Evolutionary conservation across 179 eudicot genomes (phyloP), one percentile per base, ranked within the genome.

Genomic region (Silene coronaria): DNA sequence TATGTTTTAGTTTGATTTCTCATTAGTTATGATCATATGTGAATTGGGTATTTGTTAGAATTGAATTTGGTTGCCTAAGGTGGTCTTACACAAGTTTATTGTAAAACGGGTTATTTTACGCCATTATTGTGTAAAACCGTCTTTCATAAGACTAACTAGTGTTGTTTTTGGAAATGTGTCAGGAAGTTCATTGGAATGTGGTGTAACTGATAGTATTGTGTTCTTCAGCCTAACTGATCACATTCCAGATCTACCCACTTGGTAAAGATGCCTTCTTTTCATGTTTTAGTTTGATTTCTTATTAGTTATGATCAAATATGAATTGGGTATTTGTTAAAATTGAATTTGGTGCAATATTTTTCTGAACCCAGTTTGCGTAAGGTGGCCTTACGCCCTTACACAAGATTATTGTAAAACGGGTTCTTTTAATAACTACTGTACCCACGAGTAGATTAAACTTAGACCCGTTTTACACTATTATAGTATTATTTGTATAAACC

Each of bases 111-210:
- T 34, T 34, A 7, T 34, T 34, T 34, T 5, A 34, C n/a, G n/a
- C n/a, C n/a, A n/a, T n/a, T n/a, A n/a, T n/a, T n/a, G n/a, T n/a
- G 7, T 34, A 6, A 34, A 5, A 34, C 9, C 2, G 45, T 36
- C 45, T 36, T 36, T 6, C 1, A 36, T 2, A 36, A 36, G 45
- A 36, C 45, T 8, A 36, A 36, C 45, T 36, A 36, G n/a, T 19
- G 19, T 36, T 67, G 26, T 34, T 36, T 17, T 32, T 38, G 71
- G 27, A 4, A 67, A n/a, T 36, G 70, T 67, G 4, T 34, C 51
- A 67, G 48, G 72, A 68, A 68, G 55, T 68, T 68, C 30, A 42
- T 38, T 68, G 72, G 28, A 68, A 38, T 68, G 72, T 45, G 42
- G 38, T 67, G 71, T 67, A 0, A 67, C 16, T 32, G 30, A 19